Evolutionary conservation across 495 filamentous ascomycete genomes (phyloP).

Genomic region (Lentithecium fluviatile): DNA sequence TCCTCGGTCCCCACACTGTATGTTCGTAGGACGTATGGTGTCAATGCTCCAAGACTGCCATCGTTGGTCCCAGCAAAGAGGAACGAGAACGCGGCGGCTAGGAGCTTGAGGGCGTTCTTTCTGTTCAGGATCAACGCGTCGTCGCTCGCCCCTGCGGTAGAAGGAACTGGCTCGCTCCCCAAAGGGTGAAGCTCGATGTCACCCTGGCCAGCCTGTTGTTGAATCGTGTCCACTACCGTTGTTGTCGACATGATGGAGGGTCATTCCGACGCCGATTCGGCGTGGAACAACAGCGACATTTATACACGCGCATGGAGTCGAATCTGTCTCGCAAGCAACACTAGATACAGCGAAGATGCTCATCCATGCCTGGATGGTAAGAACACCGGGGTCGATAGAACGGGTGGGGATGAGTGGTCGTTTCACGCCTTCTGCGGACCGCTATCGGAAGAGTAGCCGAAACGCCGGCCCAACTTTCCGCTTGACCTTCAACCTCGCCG

Average conservation of each 20-base stretch:
- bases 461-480: no score
- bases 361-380: no score
- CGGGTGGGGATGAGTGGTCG: no score
- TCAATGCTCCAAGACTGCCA: conserved; percentile 54
- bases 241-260: neutral
- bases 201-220: neutral
- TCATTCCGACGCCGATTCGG: no score
- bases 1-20: conserved; percentile 52
- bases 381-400: no score
- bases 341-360: no score
- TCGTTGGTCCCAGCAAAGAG: conserved; percentile 57
- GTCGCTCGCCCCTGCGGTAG: neutral
- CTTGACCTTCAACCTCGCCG: no score
- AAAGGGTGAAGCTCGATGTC: neutral
- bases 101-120: conserved; percentile 41
- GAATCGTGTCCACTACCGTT: neutral
- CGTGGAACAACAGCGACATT: no score
- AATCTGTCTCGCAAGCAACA: no score
- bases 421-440: no score
- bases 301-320: no score
- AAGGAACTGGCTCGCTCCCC: neutral
- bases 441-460: no score
- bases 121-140: neutral
- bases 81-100: conserved; percentile 53
- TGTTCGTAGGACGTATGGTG: conserved; percentile 54